Percentiles rank a stretch among this genome's conserved stretches.
Evolutionary conservation across 2,329 filamentous ascomycete species (phyloP).

Genomic region (Sporothrix pallida): DNA sequence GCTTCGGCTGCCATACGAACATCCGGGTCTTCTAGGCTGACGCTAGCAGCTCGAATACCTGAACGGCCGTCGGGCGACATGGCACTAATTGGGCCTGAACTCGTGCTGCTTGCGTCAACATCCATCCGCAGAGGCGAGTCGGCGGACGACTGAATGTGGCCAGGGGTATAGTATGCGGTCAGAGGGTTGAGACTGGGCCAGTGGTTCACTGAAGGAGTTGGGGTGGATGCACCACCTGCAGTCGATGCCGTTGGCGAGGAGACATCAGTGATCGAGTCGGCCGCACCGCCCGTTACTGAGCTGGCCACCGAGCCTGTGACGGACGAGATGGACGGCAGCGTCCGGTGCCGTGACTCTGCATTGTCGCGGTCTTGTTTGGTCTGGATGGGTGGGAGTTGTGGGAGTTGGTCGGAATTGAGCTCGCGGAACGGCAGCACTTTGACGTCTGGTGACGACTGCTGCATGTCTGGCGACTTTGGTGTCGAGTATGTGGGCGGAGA

Average conservation of each 20-base stretch:
- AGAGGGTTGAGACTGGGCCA: slow-evolving; percentile 60
- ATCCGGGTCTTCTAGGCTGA: slow-evolving; percentile 69
- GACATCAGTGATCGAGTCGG: slow-evolving; percentile 18
- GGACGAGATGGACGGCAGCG: slow-evolving; percentile 41
- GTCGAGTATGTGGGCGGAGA: slow-evolving; percentile 16
- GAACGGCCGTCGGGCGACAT: slow-evolving; percentile 53
- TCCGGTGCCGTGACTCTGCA: slow-evolving; percentile 32
- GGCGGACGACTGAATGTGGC: slow-evolving; percentile 50
- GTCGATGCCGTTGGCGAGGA: not conserved
- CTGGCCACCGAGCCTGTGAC: slow-evolving; percentile 21
- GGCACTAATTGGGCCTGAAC: slow-evolving; percentile 43
- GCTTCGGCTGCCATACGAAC: slow-evolving; percentile 76
- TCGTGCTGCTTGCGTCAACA: slow-evolving; percentile 51
- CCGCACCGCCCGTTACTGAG: slow-evolving; percentile 11
- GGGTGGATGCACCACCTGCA: slow-evolving; percentile 10
- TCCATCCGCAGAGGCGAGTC: slow-evolving; percentile 58
- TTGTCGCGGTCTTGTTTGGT: slow-evolving; percentile 13
- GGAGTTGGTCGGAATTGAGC: not conserved
- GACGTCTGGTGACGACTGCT: not conserved
- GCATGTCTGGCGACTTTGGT: not conserved
- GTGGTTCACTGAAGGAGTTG: slow-evolving; percentile 43
- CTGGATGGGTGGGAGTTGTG: not conserved
- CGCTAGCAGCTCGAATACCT: slow-evolving; percentile 56
- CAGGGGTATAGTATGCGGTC: slow-evolving; percentile 55
- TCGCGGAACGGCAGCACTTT: slow-evolving; percentile 30